These are phyloP conservation scores for Lasiosphaeriaceae sp. DNA, from an alignment of 495 filamentous ascomycete genomes.

Conservation along the genomic window DNA sequence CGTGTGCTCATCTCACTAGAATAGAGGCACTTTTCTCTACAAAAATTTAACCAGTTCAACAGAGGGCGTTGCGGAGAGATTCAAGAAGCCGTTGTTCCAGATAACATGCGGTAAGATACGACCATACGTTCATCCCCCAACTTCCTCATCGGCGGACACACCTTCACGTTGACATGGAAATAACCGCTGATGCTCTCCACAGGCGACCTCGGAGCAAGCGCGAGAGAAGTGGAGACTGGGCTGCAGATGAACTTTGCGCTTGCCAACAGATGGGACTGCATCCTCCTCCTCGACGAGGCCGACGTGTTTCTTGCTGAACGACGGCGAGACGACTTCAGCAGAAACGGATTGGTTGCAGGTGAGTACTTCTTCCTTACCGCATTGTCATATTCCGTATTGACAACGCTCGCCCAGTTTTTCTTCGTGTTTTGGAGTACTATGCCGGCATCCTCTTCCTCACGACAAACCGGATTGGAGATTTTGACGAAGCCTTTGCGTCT, in stretches of 20 bases:
- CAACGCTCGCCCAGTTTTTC: conserved; percentile 38
- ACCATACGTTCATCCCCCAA: not conserved
- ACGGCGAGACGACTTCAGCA: conserved; percentile 30
- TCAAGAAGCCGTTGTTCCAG: conserved; percentile 25
- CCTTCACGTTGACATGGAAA: too few relatives aligned
- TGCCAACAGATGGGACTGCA: conserved; percentile 39
- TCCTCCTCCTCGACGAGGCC: conserved; percentile 51
- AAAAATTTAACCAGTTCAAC: too few relatives aligned
- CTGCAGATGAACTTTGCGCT: conserved; percentile 36
- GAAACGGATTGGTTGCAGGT: conserved; percentile 49
- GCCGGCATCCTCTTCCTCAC: conserved; percentile 46
- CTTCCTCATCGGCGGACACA: too few relatives aligned
- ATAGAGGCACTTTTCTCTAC: too few relatives aligned
- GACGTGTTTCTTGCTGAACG: conserved; percentile 47
- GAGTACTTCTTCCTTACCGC: conserved; percentile 37
- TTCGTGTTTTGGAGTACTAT: conserved; percentile 48
- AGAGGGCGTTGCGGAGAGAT: conserved; percentile 28
- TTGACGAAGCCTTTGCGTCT: conserved; percentile 48
- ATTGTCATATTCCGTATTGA: conserved; percentile 43
- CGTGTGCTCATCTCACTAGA: too few relatives aligned
- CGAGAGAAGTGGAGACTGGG: conserved; percentile 33
- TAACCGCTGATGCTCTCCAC: not conserved
- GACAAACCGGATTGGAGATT: conserved; percentile 32
- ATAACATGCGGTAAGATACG: conserved; percentile 26
- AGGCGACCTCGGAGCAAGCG: conserved; percentile 36